Evolutionary conservation across 192 early-diverging fungal species (phyloP), one percentile per base, ranked within the genome.

Genomic region (Backusella mclennaniae): DNA sequence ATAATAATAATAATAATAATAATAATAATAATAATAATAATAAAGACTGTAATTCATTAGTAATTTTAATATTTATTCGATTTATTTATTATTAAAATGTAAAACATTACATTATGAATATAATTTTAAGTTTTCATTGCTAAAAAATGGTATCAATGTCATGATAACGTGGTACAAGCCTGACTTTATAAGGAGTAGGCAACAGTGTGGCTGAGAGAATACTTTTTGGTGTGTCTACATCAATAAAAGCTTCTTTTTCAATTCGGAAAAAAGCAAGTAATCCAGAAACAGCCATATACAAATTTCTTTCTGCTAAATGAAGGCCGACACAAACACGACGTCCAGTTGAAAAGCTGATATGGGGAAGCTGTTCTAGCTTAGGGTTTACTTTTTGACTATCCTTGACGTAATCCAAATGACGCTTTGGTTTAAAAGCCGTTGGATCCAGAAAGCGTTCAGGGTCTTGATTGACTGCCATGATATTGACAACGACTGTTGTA

Each of bases 391-490:
- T 21, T 3, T 53, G 19, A 4, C 35, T 73, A 3, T 63, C 26
- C 1, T 23, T 39, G 0, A 83, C 69, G 42, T 74, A 75, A n/a
- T 77, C 70, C 38, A 77, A 42, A 71, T 84, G 82, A 12, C 90
- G 87, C 31, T 83, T 82, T 6, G 90, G 90, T 23, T 79, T 63
- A 33, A 90, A 91, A 53, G 69, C 74, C 0, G 84, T 74, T 1
- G 90, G 89, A 0, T 87, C 66, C 0, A 81, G 80, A 33, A 84
- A 91, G 69, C 73, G 71, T 2, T 29, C 35, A 5, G 78, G 73
- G 41, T 85, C 79, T n/a, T 71, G 41, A 66, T 91, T 87, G 67
- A 90, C 82, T 9, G 88, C 86, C 80, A 86, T 84, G 11, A 87
- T 49, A 56, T 91, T 88, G 59, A 90, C 80, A 66, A 87, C 76